phyloP scores from a whole-genome alignment of 2,329 filamentous ascomycete genomes.

The Dothideomycetes sp. region DNA sequence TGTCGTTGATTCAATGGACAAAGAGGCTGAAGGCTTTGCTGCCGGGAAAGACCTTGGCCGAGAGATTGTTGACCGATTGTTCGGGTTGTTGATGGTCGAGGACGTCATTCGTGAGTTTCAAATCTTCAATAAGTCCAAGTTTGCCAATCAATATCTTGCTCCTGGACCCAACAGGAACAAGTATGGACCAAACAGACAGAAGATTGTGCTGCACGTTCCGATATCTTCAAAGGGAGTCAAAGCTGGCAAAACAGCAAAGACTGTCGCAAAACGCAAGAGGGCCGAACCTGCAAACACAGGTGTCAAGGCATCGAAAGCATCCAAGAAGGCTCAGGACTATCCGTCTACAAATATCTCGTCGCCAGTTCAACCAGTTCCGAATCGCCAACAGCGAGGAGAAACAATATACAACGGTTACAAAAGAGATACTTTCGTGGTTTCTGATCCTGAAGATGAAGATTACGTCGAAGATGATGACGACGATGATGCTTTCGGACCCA shows the following conservation, averaged over 20 bases:
- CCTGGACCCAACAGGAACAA: slow-evolving; percentile 37
- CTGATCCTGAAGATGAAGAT: slow-evolving; percentile 23
- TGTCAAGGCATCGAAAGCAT: slow-evolving; percentile 22
- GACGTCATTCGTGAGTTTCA: slow-evolving; percentile 66
- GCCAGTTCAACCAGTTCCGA: slow-evolving; percentile 43
- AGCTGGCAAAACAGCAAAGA: slow-evolving; percentile 22
- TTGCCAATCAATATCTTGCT: slow-evolving; percentile 64
- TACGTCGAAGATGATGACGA: slow-evolving; percentile 32
- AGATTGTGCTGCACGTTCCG: slow-evolving; percentile 46
- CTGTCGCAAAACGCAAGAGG: slow-evolving; percentile 23
- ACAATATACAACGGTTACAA: slow-evolving; percentile 27
- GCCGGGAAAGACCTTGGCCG: slow-evolving; percentile 60
- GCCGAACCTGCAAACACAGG: slow-evolving; percentile 16
- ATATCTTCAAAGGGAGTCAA: slow-evolving; percentile 35
- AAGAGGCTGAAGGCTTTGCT: slow-evolving; percentile 50
- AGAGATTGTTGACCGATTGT: slow-evolving; percentile 74
- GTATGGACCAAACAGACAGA: slow-evolving; percentile 33
- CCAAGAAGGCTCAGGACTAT: slow-evolving; percentile 34
- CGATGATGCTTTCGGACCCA: slow-evolving; percentile 42
- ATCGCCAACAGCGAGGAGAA: slow-evolving; percentile 25
- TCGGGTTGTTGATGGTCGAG: slow-evolving; percentile 65
- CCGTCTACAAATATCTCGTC: slow-evolving; percentile 63
- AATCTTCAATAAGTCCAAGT: slow-evolving; percentile 49
- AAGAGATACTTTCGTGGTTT: slow-evolving; percentile 29
- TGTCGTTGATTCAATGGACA: slow-evolving; percentile 45